phyloP scores from a whole-genome alignment of 495 filamentous ascomycete genomes.

The Penicillium lividum region DNA sequence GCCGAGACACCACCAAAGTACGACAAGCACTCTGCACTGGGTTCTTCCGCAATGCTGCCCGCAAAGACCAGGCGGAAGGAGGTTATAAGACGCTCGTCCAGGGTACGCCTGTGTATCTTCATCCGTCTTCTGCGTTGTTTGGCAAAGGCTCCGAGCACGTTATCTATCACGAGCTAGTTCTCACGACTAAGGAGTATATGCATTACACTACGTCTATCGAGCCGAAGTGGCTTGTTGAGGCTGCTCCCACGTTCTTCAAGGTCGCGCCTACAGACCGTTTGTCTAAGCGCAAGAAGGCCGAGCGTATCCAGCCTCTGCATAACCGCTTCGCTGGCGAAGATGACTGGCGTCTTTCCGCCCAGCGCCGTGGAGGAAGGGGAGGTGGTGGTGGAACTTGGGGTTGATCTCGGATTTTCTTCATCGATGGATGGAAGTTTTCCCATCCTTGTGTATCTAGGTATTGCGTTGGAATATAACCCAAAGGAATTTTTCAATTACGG shows the following conservation, averaged over 20 bases:
- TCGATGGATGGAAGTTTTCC: neutral
- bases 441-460: conserved; percentile 1
- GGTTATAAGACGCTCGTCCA: conserved; percentile 97
- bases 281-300: conserved; percentile 89
- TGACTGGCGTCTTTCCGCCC: conserved; percentile 90
- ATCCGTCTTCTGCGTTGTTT: conserved; percentile 87
- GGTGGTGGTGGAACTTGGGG: conserved; percentile 97
- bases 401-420: conserved; percentile 36
- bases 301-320: conserved; percentile 91
- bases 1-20: conserved; percentile 81
- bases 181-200: conserved; percentile 98
- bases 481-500: neutral
- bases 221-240: conserved; percentile 88
- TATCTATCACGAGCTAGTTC: conserved; percentile 83
- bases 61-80: conserved; percentile 94
- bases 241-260: conserved; percentile 97
- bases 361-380: conserved; percentile 81
- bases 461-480: neutral
- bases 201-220: conserved; percentile 88
- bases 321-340: conserved; percentile 89
- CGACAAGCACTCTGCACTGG: conserved; percentile 90
- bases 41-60: conserved; percentile 92
- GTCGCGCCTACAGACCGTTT: conserved; percentile 86
- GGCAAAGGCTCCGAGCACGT: conserved; percentile 96
- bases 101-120: conserved; percentile 91